Evolutionary conservation across 2,329 filamentous ascomycete species (phyloP), one percentile per base, ranked within the genome.

Genomic region (Colletotrichum sp.): DNA sequence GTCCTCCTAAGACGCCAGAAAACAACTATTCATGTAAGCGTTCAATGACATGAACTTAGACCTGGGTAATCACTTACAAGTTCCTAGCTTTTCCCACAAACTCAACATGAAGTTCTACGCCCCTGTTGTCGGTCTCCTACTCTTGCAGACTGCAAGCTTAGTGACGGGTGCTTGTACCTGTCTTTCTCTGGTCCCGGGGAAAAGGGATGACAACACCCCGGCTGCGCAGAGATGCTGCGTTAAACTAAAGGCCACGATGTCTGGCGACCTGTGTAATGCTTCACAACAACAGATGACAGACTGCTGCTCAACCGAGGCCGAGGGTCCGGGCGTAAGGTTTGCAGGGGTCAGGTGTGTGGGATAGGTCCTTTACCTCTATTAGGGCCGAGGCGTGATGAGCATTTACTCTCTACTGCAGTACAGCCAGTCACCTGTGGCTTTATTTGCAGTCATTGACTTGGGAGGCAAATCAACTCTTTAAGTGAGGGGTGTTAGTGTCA

Each of bases 1-100:
- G 6, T 52, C 1, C 44, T 4, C n/a, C 6, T 0, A 13, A 21
- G 0, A 52, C 18, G 4, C n/a, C 3, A 52, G 1, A 21, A 4
- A 8, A 21, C 44, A 13, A 52, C 6, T 21, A 1, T 21, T 21
- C 44, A 52, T 52, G 44, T 52, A 13, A 52, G 44, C 10, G 10
- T 24, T 52, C 6, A 3, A 0, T 21, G 44, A 21, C 6, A 3
- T 13, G 6, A 21, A 1, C 6, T 1, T 21, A 13, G 6, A 21
- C n/a, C n/a, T n/a, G n/a, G n/a, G n/a, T n/a, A 13, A 21, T 21
- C n/a, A 5, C n/a, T 52, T 6, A 52, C n/a, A 2, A 7, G 3
- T 49, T 21, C 13, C 10, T 21, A 49, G 44, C 0, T 13, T 52
- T 1, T 21, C n/a, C n/a, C 1, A 13, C n/a, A 13, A 52, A 6